phyloP scores from a whole-genome alignment of 176 grass and related monocot genomes.

The Juncus inflexus region DNA sequence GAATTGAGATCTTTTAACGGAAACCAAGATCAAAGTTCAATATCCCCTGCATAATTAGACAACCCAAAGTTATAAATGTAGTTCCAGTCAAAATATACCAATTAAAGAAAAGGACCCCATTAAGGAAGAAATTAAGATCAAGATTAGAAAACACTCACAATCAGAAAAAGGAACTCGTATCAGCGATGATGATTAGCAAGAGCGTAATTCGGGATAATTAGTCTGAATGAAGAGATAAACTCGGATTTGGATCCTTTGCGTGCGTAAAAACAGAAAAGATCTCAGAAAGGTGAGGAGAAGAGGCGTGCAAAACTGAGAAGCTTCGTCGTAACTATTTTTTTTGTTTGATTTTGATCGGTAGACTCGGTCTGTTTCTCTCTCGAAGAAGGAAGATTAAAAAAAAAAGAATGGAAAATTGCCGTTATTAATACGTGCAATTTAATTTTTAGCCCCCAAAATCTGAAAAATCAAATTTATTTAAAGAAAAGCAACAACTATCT shows the following conservation, averaged over 20 bases:
- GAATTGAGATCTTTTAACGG: neutral
- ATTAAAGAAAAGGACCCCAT: constrained; percentile 9
- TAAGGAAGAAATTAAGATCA: neutral
- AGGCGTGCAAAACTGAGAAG: constrained; percentile 19
- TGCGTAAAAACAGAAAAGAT: constrained; percentile 32
- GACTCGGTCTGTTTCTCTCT: neutral
- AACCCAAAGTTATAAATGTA: neutral
- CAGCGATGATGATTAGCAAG: no score
- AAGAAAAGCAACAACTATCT: no score
- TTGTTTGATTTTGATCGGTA: constrained; percentile 10
- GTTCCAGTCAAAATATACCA: constrained; percentile 3
- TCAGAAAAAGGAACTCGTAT: constrained; percentile 2
- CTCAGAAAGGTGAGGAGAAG: constrained; percentile 15
- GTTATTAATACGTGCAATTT: neutral
- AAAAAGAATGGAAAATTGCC: neutral
- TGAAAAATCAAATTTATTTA: no score
- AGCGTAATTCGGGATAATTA: constrained; percentile 9
- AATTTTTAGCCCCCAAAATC: neutral
- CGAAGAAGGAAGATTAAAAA: neutral
- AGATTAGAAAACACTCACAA: constrained; percentile 18
- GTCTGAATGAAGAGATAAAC: constrained; percentile 5
- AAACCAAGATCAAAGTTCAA: neutral
- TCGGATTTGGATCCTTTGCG: constrained; percentile 20
- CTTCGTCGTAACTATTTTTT: constrained; percentile 9
- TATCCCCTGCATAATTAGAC: constrained; percentile 9